A percentile compares a stretch with the other conserved stretches of the same genome.
Evolutionary conservation across 2,329 filamentous ascomycete species (phyloP).

Genomic region (Fusarium citri): DNA sequence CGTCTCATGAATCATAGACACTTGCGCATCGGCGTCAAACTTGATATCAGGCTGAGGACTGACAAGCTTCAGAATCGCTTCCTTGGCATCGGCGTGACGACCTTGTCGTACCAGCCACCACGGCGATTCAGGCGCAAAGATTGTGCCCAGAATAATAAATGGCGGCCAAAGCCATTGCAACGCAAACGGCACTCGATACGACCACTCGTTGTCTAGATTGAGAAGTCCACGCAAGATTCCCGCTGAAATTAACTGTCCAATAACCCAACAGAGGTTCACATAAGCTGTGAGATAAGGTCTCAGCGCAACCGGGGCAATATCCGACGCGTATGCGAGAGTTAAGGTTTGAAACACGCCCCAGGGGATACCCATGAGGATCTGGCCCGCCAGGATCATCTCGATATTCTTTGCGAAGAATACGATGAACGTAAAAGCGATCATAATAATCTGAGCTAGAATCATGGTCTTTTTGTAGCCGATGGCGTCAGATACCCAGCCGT

Average conservation of each 20-base stretch:
- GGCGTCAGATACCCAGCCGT: slow-evolving; percentile 70
- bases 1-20: slow-evolving; percentile 48
- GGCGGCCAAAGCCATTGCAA: slow-evolving; percentile 62
- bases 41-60: slow-evolving; percentile 29
- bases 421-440: slow-evolving; percentile 67
- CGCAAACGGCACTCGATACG: slow-evolving; percentile 61
- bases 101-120: slow-evolving; percentile 59
- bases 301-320: slow-evolving; percentile 71
- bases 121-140: slow-evolving; percentile 61
- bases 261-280: slow-evolving; percentile 62
- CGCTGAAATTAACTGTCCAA: slow-evolving; percentile 59
- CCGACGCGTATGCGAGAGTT: slow-evolving; percentile 71
- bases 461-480: slow-evolving; percentile 71
- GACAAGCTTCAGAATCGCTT: slow-evolving; percentile 42
- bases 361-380: slow-evolving; percentile 68
- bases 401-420: slow-evolving; percentile 70
- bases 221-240: slow-evolving; percentile 58
- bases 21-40: slow-evolving; percentile 41
- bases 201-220: slow-evolving; percentile 55
- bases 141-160: slow-evolving; percentile 56
- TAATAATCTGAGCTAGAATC: slow-evolving; percentile 61
- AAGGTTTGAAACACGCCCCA: slow-evolving; percentile 66
- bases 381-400: slow-evolving; percentile 64
- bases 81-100: slow-evolving; percentile 32
- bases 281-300: slow-evolving; percentile 62